Evolutionary conservation across 163 green algal genomes (phyloP).

Genomic region (Volvox carteri): DNA sequence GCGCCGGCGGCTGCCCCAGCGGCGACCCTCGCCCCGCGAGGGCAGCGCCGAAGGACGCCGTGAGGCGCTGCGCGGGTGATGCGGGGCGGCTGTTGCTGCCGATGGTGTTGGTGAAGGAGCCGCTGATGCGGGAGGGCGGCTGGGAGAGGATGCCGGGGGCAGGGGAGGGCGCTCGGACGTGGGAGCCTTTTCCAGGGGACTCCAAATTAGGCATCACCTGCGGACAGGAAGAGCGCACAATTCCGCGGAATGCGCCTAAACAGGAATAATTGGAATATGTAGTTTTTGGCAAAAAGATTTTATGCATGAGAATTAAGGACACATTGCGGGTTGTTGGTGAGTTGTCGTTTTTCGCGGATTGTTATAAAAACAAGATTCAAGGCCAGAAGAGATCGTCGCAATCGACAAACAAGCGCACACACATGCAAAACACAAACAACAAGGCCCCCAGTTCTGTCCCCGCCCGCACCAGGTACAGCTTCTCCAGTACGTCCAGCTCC

Average conservation of each 20-base stretch:
- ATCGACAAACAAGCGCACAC: too few species aligned
- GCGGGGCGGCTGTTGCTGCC: not conserved
- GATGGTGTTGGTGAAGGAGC: not conserved
- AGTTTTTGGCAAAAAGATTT: too few species aligned
- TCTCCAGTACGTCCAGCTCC: slow-evolving; percentile 51
- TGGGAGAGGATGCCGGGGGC: not conserved
- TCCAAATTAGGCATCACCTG: slow-evolving; percentile 50
- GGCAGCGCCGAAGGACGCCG: not conserved
- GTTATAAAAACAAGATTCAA: too few species aligned
- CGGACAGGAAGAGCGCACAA: too few species aligned
- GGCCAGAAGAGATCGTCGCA: too few species aligned
- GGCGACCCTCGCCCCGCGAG: not conserved
- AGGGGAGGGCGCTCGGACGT: not conserved
- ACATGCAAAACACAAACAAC: too few species aligned
- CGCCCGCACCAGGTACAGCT: slow-evolving; percentile 43
- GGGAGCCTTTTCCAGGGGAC: slow-evolving; percentile 11
- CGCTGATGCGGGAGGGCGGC: not conserved
- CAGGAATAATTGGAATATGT: too few species aligned
- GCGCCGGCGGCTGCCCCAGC: not conserved
- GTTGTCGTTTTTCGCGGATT: too few species aligned
- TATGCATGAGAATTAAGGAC: too few species aligned
- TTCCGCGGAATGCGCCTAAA: too few species aligned
- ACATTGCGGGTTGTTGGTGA: too few species aligned
- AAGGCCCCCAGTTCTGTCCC: too few species aligned
- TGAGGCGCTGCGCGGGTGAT: not conserved